Evolutionary conservation across 176 grass and related monocot genomes (phyloP), one percentile per base, ranked within the genome.

Genomic region (Phoenix dactylifera): DNA sequence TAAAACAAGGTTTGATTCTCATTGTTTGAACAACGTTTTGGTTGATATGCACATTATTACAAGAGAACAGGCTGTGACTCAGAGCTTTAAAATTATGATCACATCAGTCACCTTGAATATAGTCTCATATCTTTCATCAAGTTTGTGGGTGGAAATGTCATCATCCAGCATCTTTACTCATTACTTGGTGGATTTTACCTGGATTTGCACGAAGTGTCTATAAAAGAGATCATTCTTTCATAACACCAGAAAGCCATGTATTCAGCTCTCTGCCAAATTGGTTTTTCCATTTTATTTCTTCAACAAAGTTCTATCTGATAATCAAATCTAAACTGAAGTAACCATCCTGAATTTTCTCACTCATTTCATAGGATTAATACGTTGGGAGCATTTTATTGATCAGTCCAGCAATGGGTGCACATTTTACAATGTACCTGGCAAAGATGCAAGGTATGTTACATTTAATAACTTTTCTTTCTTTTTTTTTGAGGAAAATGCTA

Each of bases 171-270:
- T 67, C 16, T n/a, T 73, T 59, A 77, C 55, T 22, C 28, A 70
- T 19, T 18, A 71, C 18, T 76, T 20, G 61, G 26, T 67, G 91
- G 93, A 97, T 0, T 85, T 80, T 97, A 80, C 93, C 93, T 74
- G 93, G 93, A 73, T 91, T 97, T 61, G 91, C 87, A 56, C 81
- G 93, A 60, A 97, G 87, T 76, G 78, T 91, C 22, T 88, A 80
- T 74, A 82, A 76, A 72, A 84, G 76, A 60, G 84, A 88, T 51
- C 87, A 97, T 73, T 79, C 93, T 80, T 50, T 97, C 69, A 74
- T 97, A 82, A 88, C 87, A 60, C 87, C 93, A 48, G 93, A 97
- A 83, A 97, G 93, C 64, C 87, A 97, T 63, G 93, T 91, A 55
- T 91, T 97, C 70, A 62, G 87, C 57, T 87, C 93, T 64, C 77